A percentile compares a stretch with the other conserved stretches of the same genome.
These are phyloP conservation scores for Cyathus striatus DNA, from an alignment of 768 basidiomycete genomes.

Conservation along the genomic window DNA sequence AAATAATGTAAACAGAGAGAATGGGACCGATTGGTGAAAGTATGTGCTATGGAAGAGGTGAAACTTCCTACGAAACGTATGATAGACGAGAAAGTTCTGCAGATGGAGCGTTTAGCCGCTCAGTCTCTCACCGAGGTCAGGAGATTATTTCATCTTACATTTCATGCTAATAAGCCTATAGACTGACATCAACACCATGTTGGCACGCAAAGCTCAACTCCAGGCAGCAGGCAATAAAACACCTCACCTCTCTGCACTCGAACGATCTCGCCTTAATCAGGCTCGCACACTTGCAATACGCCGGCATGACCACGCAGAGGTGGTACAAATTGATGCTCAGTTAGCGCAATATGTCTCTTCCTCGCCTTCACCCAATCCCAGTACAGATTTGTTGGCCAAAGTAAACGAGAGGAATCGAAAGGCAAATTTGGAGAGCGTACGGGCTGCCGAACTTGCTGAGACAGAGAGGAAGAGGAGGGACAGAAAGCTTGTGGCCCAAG, in stretches of 20 bases:
- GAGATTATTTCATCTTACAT: conserved; percentile 5
- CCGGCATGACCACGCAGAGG: conserved; percentile 65
- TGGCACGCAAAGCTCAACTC: conserved; percentile 56
- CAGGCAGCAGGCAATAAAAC: conserved; percentile 18
- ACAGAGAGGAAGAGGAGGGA: conserved; percentile 68
- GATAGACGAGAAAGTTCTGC: conserved; percentile 59
- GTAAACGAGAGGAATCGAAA: conserved; percentile 90
- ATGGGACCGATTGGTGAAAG: conserved; percentile 52
- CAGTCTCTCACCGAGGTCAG: conserved; percentile 79
- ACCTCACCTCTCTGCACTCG: conserved; percentile 39
- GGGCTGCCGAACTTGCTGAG: conserved; percentile 68
- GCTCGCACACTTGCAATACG: conserved; percentile 70
- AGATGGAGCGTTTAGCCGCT: conserved; percentile 52
- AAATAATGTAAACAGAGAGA: conserved; percentile 51
- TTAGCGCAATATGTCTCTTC: conserved; percentile 46
- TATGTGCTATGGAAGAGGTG: conserved; percentile 44
- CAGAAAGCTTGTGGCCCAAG: conserved; percentile 46
- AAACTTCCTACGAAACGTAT: conserved; percentile 64
- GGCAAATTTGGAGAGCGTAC: conserved; percentile 75
- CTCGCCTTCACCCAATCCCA: conserved; percentile 10
- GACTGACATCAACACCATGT: conserved; percentile 81
- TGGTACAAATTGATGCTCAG: conserved; percentile 55
- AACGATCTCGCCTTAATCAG: conserved; percentile 64
- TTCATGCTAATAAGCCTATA: conserved; percentile 21
- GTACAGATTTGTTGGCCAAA: conserved; percentile 51